Base-by-base conservation (phyloP, 345 rosid species). In the Lepidium africanum region DNA sequence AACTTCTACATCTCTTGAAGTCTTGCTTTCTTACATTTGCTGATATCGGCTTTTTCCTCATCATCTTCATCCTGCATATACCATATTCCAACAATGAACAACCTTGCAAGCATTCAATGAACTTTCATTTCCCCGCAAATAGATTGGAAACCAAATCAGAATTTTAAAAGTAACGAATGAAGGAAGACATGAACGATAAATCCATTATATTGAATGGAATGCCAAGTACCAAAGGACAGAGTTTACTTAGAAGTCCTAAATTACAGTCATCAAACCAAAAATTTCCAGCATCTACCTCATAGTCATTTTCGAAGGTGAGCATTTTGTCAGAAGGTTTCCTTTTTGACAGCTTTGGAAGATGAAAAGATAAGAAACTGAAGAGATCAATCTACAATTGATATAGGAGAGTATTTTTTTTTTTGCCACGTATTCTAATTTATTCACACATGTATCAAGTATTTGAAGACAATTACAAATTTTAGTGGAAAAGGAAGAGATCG, bases 1-100 rank as follows among this genome's bases (percentile, higher is more conserved):
- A 91, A 17, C 66, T 74, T 78, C 83, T 89, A 93, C 96, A 94
- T 86, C 74, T 89, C 97, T 51, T 79, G 89, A 38, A 91, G 90
- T 47, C 95, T 85, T 10, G 82, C 87, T 81, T 79, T 94, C 72
- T 94, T 97, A 27, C 95, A 92, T 83, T 82, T 94, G 79, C 97
- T 81, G 39, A 87, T 57, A 42, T 79, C 96, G 14, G 75, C 77
- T 55, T 72, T 56, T 41, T 60, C 65, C 5, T 74, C 83, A 63
- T 61, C 81, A 48, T 70, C 77, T 12, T 66, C 85, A 27, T 85
- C 91, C 96, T 91, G 65, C 76, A 62, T 7, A 40, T 5, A 45
- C 64, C 50, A 37, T 8, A 58, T 11, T 0, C 58, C 43, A 35
- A 55, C n/a, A 62, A n/a, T 54, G 19, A 69, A 13, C 37, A 2